These are phyloP conservation scores for Dionaea muscipula DNA, from an alignment of 179 eudicot species.

Conservation along the genomic window DNA sequence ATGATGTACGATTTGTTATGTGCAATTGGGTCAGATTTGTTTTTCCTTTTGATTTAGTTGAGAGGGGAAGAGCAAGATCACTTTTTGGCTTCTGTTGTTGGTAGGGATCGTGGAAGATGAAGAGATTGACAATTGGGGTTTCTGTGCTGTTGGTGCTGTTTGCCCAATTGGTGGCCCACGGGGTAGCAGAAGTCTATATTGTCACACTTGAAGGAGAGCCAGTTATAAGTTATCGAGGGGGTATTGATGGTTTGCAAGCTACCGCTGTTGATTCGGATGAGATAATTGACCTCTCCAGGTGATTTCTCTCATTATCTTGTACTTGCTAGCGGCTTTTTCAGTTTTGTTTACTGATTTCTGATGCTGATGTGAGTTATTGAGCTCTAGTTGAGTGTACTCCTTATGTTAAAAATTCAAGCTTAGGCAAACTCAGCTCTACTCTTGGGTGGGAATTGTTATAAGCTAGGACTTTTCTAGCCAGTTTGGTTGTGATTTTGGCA, in stretches of 20 bases:
- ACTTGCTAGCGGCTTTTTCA: neutral
- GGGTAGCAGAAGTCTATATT: conserved; percentile 53
- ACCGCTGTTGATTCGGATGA: conserved; percentile 72
- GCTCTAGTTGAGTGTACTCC: too few relatives aligned
- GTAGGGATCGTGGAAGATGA: conserved; percentile 30
- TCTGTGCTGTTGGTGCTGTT: conserved; percentile 24
- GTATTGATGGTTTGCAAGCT: conserved; percentile 57
- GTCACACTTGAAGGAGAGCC: conserved; percentile 75
- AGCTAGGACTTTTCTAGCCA: too few relatives aligned
- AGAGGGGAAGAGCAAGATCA: too few relatives aligned
- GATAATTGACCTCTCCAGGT: conserved; percentile 76
- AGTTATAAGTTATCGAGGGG: conserved; percentile 61
- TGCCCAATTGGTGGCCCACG: conserved; percentile 24
- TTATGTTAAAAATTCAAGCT: too few relatives aligned
- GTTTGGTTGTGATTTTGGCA: too few relatives aligned
- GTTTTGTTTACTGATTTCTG: neutral
- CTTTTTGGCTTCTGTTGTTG: conserved; percentile 13
- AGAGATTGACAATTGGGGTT: conserved; percentile 23
- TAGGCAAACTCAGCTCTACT: too few relatives aligned
- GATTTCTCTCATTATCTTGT: neutral
- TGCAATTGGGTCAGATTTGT: too few relatives aligned
- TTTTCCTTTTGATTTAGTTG: neutral
- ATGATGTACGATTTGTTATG: too few relatives aligned
- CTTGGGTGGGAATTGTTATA: too few relatives aligned
- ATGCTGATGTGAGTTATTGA: too few relatives aligned